Evolutionary conservation across 768 basidiomycete species (phyloP), one percentile per base, ranked within the genome.

Genomic region (Pisolithus albus): DNA sequence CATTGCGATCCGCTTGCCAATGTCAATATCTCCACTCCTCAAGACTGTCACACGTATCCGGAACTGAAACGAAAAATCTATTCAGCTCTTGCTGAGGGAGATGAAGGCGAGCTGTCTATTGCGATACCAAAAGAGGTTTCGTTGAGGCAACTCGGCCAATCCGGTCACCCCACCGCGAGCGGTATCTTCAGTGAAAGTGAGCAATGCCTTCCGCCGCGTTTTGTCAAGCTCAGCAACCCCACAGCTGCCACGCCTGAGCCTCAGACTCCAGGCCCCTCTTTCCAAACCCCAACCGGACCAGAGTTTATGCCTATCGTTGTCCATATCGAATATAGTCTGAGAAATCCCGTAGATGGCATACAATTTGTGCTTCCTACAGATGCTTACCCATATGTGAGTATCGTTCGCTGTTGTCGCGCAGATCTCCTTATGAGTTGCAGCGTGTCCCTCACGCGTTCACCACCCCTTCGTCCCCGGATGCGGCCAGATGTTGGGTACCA

Each of bases 401-500:
- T 28, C 51, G 54, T 49, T 52, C 38, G 10, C 54, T 38, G 49
- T 36, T 39, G 28, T 49, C 11, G 30, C 19, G 32, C 44, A 48
- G 24, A 45, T 41, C 47, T 51, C 53, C 58, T 68, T 36, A 67
- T 52, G 11, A 24, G 26, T 52, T 50, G 13, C 52, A 95, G 91
- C 87, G 90, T 56, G 83, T 93, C 54, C 95, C 95, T 45, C 96
- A 98, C 70, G 86, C 87, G 42, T 98, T 87, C 62, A 92, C 93
- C 3, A 86, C 84, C 4, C 85, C 92, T 1, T 87, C 89, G 0
- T 86, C 85, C 7, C 84, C 92, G 6, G 91, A 94, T 63, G 79
- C 91, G 16, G 93, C 95, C n/a, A 77, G 96, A 61, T 93, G 91
- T 60, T 99, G 96, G 96, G 85, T 97, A n/a, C 96, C 96, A 13